Evolutionary conservation across 208 protist genomes (phyloP), one percentile per base, ranked within the genome.

Genomic region (Crithidia fasciculata): DNA sequence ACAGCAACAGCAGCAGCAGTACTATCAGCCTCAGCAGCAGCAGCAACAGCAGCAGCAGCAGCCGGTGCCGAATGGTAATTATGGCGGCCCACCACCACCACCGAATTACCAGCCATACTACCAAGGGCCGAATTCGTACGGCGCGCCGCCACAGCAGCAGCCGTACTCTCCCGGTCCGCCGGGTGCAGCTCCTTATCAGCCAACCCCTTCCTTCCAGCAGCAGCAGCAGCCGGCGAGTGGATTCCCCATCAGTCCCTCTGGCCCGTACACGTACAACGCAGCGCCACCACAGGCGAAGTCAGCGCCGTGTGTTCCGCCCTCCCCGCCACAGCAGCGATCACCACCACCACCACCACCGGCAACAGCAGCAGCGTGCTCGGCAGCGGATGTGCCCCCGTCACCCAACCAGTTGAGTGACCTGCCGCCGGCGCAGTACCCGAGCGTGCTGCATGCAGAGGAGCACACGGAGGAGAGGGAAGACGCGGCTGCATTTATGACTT

Each of bases 181-280:
- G 12, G 45, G 45, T 13, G 9, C 45, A 49, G 45, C 45, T 49
- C 45, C 45, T 2, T 49, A 8, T 2, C 45, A 8, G 45, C 45
- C 45, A 49, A 8, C 45, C 9, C 45, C 45, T 49, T 13, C 12
- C 9, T 13, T 15, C 9, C 45, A 49, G 45, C 45, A 49, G 45
- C 59, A 47, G 8, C 63, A 76, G 63, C 61, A 61, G 19, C 45
- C 64, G 0, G 60, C 39, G 15, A 53, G 36, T 47, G 52, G 60
- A 28, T 76, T 69, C n/a, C 45, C 55, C 12, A 13, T 58, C 12
- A 41, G 36, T 18, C 72, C 63, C 19, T 62, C 72, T 3, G 19
- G 45, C 2, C 41, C 52, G 63, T 65, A 71, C 57, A 71, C 53
- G 44, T 77, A 77, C 57, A 58, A 60, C 58, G 64, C 63, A 37